Evolutionary conservation across 2,329 filamentous ascomycete species (phyloP).

Genomic region (Penicillium brevicompactum): DNA sequence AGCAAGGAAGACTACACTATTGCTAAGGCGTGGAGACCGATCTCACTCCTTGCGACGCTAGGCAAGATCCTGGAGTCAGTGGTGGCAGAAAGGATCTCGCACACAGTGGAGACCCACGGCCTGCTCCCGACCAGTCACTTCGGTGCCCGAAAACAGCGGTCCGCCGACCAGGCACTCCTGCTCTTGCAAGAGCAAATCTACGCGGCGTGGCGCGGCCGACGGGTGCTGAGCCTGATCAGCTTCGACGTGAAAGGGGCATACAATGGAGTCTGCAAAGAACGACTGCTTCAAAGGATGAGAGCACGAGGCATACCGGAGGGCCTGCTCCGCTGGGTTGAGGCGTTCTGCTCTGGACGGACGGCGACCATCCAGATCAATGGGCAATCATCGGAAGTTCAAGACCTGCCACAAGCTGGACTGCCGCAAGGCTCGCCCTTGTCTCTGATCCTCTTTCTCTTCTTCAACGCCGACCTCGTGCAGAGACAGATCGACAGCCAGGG

Average conservation of each 20-base stretch:
- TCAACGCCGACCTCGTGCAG: slow-evolving; percentile 7
- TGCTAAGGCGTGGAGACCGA: slow-evolving; percentile 24
- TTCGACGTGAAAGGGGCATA: slow-evolving; percentile 12
- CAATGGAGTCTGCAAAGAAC: slow-evolving; percentile 36
- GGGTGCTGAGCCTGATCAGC: no score
- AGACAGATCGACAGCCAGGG: no score
- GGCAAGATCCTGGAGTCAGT: slow-evolving; percentile 35
- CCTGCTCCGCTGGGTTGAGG: slow-evolving; percentile 28
- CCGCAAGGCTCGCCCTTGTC: slow-evolving; percentile 27
- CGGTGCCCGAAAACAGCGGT: slow-evolving; percentile 41
- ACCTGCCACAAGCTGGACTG: no score
- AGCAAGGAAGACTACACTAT: slow-evolving; percentile 24
- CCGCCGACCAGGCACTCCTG: slow-evolving; percentile 37
- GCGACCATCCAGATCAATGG: slow-evolving; percentile 25
- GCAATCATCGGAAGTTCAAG: no score
- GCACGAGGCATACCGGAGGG: slow-evolving; percentile 28
- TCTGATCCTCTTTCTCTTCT: not conserved
- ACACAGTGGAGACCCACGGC: no score
- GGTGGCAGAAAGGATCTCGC: slow-evolving; percentile 32
- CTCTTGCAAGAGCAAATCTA: slow-evolving; percentile 32
- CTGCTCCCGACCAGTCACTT: no score
- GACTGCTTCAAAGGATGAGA: slow-evolving; percentile 36
- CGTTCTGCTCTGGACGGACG: slow-evolving; percentile 29
- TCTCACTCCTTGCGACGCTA: slow-evolving; percentile 29
- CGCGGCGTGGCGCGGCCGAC: slow-evolving; percentile 30